Evolutionary conservation across 78 protist genomes (phyloP), one percentile per base, ranked within the genome.

Genomic region (Salpingoeca rosetta): DNA sequence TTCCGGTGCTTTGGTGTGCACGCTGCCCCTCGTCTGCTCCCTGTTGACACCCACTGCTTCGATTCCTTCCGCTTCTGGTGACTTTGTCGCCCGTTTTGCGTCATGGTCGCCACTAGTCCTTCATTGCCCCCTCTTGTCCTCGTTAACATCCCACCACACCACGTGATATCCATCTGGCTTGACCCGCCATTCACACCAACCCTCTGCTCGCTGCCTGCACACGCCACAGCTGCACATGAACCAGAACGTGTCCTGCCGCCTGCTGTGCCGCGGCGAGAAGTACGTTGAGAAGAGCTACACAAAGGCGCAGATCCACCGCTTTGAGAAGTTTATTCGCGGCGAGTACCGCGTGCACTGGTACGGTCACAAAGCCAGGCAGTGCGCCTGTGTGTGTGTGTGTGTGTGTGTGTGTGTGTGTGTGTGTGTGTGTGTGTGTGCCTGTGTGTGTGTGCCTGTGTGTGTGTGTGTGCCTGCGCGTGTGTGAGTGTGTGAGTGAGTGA

Each of bases 301-400:
- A 7, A 17, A 51, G 36, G 77, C 2, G 77, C 26, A 73, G 77
- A 73, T 1, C 12, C 37, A 51, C 40, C n/a, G 25, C 27, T 75
- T 88, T 37, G 37, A 0, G 38, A 24, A 37, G 38, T 76, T 0
- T 82, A 84, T 86, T 79, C 74, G 17, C 25, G 73, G 76, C 0
- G 87, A 77, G 44, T 84, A 82, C 89, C 87, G 3, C 37, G 22
- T 84, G 38, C 85, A 78, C 83, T 44, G 82, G 88, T n/a, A n/a
- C n/a, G n/a, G n/a, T n/a, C n/a, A n/a, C n/a, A n/a, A 85, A 85
- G 51, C 22, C 74, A 65, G 74, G n/a, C n/a, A n/a, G n/a, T n/a
- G n/a, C n/a, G n/a, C n/a, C n/a, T n/a, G n/a, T n/a, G n/a, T n/a
- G n/a, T n/a, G n/a, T n/a, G n/a, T n/a, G n/a, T n/a, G n/a, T n/a